Conservation (phyloP, 2,329 filamentous ascomycete genomes). For the Colletotrichum acutatum region DNA sequence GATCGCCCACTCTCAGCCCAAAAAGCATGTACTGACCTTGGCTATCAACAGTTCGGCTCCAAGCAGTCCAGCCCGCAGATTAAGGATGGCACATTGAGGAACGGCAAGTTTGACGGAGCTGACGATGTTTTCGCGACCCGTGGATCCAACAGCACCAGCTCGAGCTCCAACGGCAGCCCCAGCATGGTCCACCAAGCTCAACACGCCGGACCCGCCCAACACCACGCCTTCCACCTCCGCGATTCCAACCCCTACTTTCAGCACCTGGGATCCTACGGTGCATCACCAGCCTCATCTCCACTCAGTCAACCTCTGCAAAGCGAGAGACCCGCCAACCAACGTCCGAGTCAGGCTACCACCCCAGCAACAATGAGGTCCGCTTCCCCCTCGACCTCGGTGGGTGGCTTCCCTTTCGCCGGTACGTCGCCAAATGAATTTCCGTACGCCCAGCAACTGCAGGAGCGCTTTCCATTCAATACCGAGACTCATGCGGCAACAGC, state of each 20-base stretch:
- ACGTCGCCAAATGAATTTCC: slow-evolving; percentile 55
- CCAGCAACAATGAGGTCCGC: slow-evolving; percentile 50
- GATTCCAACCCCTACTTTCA: slow-evolving; percentile 33
- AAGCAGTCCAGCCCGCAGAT: slow-evolving; percentile 64
- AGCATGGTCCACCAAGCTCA: slow-evolving; percentile 46
- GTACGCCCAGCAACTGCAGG: slow-evolving; percentile 54
- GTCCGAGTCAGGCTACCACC: slow-evolving; percentile 43
- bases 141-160: slow-evolving; percentile 48
- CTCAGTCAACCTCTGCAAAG: slow-evolving; percentile 39
- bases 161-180: slow-evolving; percentile 52
- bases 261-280: slow-evolving; percentile 43
- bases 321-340: slow-evolving; percentile 45
- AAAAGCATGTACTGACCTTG: slow-evolving; percentile 51
- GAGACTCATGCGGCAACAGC: slow-evolving; percentile 63
- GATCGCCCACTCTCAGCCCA: slow-evolving; percentile 35
- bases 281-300: slow-evolving; percentile 48
- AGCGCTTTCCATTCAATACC: slow-evolving; percentile 59
- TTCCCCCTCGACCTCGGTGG: slow-evolving; percentile 57
- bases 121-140: slow-evolving; percentile 48
- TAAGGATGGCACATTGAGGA: slow-evolving; percentile 59
- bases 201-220: slow-evolving; percentile 51
- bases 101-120: slow-evolving; percentile 55
- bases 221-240: slow-evolving; percentile 51
- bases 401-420: slow-evolving; percentile 58
- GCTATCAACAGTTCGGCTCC: slow-evolving; percentile 66